phyloP scores from a whole-genome alignment of 2,329 filamentous ascomycete genomes.

The Massarina eburnea region DNA sequence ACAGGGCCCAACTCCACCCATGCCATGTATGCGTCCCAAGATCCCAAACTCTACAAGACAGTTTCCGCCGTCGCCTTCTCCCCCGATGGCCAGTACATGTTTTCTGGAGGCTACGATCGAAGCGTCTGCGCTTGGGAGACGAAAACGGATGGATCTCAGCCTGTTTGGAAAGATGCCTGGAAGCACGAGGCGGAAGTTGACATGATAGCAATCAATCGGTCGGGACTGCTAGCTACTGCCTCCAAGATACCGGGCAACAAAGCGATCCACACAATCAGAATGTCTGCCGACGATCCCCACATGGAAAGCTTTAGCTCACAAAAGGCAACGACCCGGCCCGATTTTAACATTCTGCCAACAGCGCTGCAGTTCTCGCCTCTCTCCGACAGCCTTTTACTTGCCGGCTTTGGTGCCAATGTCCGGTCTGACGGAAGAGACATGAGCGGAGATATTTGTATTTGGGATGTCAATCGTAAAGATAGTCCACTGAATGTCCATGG shows the following conservation, averaged over 20 bases:
- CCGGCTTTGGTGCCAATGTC: conserved; percentile 54
- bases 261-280: conserved; percentile 36
- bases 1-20: conserved; percentile 46
- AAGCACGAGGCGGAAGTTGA: conserved; percentile 53
- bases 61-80: conserved; percentile 59
- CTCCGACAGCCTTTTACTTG: conserved; percentile 50
- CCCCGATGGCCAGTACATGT: conserved; percentile 48
- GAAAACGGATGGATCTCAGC: conserved; percentile 21
- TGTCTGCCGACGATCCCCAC: conserved; percentile 17
- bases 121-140: conserved; percentile 49
- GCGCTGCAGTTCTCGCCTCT: conserved; percentile 36
- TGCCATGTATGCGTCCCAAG: conserved; percentile 52
- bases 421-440: conserved; percentile 37
- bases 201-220: conserved; percentile 50
- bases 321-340: conserved; percentile 31
- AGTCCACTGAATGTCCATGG: conserved; percentile 46
- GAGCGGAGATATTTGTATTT: conserved; percentile 57
- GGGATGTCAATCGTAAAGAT: conserved; percentile 48
- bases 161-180: conserved; percentile 27
- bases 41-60: conserved; percentile 58
- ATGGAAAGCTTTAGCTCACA: conserved; percentile 27
- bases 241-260: conserved; percentile 37
- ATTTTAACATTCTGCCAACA: conserved; percentile 33
- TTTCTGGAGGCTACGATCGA: conserved; percentile 58
- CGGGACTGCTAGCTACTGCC: conserved; percentile 53